Evolutionary conservation across 208 protist genomes (phyloP).

Genomic region (Leishmania aethiopica): DNA sequence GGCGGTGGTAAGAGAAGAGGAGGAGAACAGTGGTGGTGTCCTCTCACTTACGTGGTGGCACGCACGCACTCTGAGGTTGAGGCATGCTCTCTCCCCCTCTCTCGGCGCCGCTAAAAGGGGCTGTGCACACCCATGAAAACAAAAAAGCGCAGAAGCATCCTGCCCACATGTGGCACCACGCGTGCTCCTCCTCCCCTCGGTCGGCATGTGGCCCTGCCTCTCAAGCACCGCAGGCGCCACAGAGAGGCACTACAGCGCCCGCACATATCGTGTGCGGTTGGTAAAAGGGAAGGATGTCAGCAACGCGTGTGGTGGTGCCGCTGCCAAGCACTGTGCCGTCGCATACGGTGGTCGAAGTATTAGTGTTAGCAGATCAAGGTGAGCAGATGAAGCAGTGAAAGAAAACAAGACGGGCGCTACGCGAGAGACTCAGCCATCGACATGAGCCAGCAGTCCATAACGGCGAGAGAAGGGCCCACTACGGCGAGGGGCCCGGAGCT

Average conservation of each 20-base stretch:
- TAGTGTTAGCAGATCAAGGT: background rate
- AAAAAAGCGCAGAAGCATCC: background rate
- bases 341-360: background rate
- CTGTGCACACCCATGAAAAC: background rate
- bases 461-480: background rate
- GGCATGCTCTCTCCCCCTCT: background rate
- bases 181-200: background rate
- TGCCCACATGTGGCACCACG: background rate
- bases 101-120: background rate
- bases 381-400: background rate
- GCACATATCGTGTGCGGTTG: background rate
- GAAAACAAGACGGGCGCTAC: background rate
- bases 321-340: background rate
- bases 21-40: background rate
- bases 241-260: background rate
- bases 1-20: background rate
- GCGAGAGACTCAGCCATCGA: background rate
- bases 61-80: background rate
- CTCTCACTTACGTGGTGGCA: background rate
- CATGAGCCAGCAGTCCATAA: background rate
- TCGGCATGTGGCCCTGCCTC: background rate
- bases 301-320: background rate
- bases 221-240: background rate
- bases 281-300: background rate
- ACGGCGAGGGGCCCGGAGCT: background rate